Base-by-base conservation (phyloP, 768 basidiomycete genomes). In the Tephrocybe rancida region DNA sequence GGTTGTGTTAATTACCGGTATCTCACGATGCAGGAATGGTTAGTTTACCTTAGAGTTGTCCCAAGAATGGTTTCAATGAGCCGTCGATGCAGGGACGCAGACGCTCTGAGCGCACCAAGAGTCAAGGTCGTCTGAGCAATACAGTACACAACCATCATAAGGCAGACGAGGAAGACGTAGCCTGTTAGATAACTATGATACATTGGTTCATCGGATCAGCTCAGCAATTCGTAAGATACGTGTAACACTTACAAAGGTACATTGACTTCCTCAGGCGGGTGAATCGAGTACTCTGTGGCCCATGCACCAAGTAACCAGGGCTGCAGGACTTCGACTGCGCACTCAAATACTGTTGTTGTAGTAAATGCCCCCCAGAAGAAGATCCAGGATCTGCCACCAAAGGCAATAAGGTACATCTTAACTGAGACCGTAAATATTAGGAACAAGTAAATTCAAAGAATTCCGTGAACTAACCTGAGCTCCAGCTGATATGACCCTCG, bases 11-110 rank as follows among this genome's bases (percentile, higher is more conserved):
- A 34, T n/a, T n/a, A n/a, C n/a, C n/a, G n/a, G n/a, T n/a, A 49
- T 13, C 8, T 19, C 18, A 8, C 69, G 18, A n/a, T n/a, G n/a
- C n/a, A n/a, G n/a, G n/a, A n/a, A n/a, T n/a, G n/a, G n/a, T n/a
- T n/a, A n/a, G n/a, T n/a, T n/a, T 37, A 82, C 85, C 83, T 74
- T 19, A 87, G 64, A 0, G 87, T 87, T 0, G 84, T 80, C 2
- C 81, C 76, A 7, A 88, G 66, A 0, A 88, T 65, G 5, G 82
- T 75, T 14, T 75, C 65, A 2, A 87, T 59, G 0, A 88, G 72
- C 52, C 72, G 64, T 27, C 61, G 61, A 57, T 87, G 85, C 14
- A 88, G 78, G 3, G 54, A 61, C 44, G 74, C 69, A 1, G 84
- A 84, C 1, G 86, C 86, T 51, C 81, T 69, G 44, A 84, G 57